These are phyloP conservation scores for Beauveria sp. DNA, from an alignment of 2,329 filamentous ascomycete species.

Conservation along the genomic window DNA sequence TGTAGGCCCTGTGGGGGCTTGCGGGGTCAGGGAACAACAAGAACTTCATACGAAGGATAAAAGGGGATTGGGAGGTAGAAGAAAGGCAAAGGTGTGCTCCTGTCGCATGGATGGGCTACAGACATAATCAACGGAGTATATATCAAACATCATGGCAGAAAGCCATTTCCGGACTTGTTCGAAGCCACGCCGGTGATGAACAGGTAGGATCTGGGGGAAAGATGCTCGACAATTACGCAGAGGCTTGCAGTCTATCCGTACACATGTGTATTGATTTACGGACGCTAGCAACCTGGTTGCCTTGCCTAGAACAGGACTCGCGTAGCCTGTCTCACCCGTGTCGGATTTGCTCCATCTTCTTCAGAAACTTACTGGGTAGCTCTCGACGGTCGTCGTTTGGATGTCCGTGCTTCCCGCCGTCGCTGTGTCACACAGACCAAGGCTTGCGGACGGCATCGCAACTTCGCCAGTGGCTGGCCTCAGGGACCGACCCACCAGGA, in stretches of 20 bases:
- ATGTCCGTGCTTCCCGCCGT: background rate
- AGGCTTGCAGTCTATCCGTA: too few relatives aligned
- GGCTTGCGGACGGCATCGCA: background rate
- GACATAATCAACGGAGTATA: too few relatives aligned
- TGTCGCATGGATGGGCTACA: too few relatives aligned
- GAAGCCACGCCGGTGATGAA: too few relatives aligned
- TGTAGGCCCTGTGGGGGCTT: background rate
- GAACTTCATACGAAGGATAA: background rate
- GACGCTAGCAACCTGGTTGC: too few relatives aligned
- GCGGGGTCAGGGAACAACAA: background rate
- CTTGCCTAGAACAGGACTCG: background rate
- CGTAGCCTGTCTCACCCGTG: background rate
- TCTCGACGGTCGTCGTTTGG: background rate
- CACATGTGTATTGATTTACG: too few relatives aligned
- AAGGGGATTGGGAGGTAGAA: background rate
- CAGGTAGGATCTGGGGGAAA: too few relatives aligned
- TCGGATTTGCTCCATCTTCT: background rate
- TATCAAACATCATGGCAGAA: too few relatives aligned
- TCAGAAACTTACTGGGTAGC: background rate
- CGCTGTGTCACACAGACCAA: background rate
- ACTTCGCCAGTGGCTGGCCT: background rate
- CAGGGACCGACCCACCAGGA: background rate
- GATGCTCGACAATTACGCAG: too few relatives aligned
- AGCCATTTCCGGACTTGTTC: too few relatives aligned
- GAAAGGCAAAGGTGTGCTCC: too few relatives aligned